Percentiles rank a stretch among this genome's conserved stretches.
Conservation (phyloP, 768 basidiomycete genomes). For the Termitomyces sp. region DNA sequence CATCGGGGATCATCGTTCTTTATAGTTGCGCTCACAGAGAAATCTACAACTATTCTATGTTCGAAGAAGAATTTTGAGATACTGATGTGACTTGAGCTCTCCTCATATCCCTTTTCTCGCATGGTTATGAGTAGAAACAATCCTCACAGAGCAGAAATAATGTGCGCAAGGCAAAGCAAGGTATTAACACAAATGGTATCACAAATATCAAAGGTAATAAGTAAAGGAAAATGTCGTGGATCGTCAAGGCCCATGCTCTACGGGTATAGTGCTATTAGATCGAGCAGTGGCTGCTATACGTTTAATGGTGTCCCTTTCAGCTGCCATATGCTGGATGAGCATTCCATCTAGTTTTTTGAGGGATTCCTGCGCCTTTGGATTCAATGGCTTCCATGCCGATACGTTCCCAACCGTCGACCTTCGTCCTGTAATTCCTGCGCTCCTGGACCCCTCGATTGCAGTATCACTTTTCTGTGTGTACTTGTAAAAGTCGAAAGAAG, state of each 20-base stretch:
- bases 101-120: background rate
- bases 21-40: background rate
- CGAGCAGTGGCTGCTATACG: slow-evolving; percentile 53
- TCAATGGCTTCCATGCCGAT: slow-evolving; percentile 23
- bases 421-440: slow-evolving; percentile 16
- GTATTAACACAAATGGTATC: slow-evolving; percentile 15
- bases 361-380: slow-evolving; percentile 48
- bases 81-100: background rate
- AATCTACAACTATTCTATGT: background rate
- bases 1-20: background rate
- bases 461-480: slow-evolving; percentile 36
- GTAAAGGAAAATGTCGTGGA: slow-evolving; percentile 8
- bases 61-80: background rate
- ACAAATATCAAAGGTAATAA: slow-evolving; percentile 16
- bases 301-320: slow-evolving; percentile 75
- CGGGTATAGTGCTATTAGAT: slow-evolving; percentile 15
- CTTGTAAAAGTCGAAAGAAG: slow-evolving; percentile 40
- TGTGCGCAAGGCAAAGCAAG: background rate
- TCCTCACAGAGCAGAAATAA: background rate
- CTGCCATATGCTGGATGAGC: slow-evolving; percentile 76
- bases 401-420: slow-evolving; percentile 23
- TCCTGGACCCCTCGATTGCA: slow-evolving; percentile 4
- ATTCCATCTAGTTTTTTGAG: slow-evolving; percentile 69
- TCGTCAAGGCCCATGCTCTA: slow-evolving; percentile 14
- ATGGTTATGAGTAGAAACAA: background rate